Evolutionary conservation across 108 stramenopile species (phyloP), one percentile per base, ranked within the genome.

Genomic region (Conticribra guillardii): DNA sequence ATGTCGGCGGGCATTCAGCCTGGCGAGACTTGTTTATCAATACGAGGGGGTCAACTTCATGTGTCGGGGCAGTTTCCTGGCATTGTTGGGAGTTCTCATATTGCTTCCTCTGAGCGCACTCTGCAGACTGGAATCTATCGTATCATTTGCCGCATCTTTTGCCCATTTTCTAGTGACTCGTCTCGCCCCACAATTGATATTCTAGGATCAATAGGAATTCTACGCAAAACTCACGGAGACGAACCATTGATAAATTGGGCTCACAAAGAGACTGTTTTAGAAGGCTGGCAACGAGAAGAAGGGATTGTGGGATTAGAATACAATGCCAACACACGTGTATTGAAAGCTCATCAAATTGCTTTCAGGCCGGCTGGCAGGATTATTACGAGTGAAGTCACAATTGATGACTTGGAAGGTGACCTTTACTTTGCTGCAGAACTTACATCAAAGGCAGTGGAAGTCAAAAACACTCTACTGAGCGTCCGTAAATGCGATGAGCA

Each of bases 121-220:
- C n/a, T 55, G 58, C 50, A n/a, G 28, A 44, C 58, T 18, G 32
- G 29, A 49, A 54, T 18, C 5, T 62, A 64, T 8, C 31, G 48
- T 16, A 53, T 69, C 56, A 64, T 76, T 34, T 68, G 67, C 50
- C 76, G 76, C 30, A 37, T 76, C 23, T 69, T 64, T 50, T 69
- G 54, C 51, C 76, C 76, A 18, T 60, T 59, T 47, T 37, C 34
- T 18, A 54, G 55, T 5, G 26, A 26, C 9, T 23, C 27, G 17
- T 24, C 4, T 7, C 31, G 29, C 31, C 41, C 60, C 23, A 33
- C 58, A 46, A 29, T 66, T 53, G 32, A 57, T 14, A 58, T 48
- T 22, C 17, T 76, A 2, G 76, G 76, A 26, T 64, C 67, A 1
- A 53, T 59, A 7, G 76, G 76, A 21, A 48, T 76, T 16, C 23